Evolutionary conservation across 345 rosid species (phyloP).

Genomic region (Balakata baccata): DNA sequence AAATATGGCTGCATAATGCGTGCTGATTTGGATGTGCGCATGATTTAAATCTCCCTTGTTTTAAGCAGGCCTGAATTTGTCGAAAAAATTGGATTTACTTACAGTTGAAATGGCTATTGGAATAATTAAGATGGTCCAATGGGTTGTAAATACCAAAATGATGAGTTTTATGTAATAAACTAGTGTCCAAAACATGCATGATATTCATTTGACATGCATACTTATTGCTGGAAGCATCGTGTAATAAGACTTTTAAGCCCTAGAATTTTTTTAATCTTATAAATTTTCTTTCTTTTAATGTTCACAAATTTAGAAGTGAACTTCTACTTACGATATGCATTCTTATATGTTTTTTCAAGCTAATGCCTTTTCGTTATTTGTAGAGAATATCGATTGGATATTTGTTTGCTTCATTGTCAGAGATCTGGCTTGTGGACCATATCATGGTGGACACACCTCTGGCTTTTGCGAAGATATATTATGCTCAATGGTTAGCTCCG

Average conservation of each 20-base stretch:
- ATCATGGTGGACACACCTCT: slow-evolving; percentile 35
- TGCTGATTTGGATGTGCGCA: not conserved
- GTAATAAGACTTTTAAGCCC: not conserved
- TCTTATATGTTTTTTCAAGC: slow-evolving; percentile 1
- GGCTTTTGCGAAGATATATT: slow-evolving; percentile 45
- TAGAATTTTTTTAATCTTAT: not conserved
- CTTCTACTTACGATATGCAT: not conserved
- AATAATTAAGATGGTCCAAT: not conserved
- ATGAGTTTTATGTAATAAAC: not conserved
- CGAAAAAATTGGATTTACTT: not conserved
- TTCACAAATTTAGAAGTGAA: slow-evolving; percentile 5
- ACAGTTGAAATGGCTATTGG: not conserved
- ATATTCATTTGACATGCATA: not conserved
- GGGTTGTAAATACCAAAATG: not conserved
- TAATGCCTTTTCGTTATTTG: slow-evolving; percentile 17
- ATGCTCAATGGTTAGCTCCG: slow-evolving; percentile 50
- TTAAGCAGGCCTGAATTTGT: slow-evolving; percentile 1
- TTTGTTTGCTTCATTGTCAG: slow-evolving; percentile 49
- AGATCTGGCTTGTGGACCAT: slow-evolving; percentile 54
- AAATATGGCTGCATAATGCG: not conserved
- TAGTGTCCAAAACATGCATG: not conserved
- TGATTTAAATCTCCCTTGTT: not conserved
- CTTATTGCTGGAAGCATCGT: not conserved
- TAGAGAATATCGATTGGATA: slow-evolving; percentile 69
- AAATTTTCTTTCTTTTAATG: not conserved